These are phyloP conservation scores for Tetrahymena borealis DNA, from an alignment of 73 alveolate genomes.

Conservation along the genomic window DNA sequence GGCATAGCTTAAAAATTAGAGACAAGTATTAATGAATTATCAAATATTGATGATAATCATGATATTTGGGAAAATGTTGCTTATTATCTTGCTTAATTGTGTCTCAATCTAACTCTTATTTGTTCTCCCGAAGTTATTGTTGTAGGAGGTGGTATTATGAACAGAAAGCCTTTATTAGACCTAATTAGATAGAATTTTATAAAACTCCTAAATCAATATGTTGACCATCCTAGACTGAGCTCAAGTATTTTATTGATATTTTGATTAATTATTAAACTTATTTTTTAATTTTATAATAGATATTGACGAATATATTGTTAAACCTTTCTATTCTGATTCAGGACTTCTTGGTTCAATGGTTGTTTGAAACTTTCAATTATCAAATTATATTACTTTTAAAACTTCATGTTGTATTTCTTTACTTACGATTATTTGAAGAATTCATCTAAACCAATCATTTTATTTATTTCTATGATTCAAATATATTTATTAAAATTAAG, in stretches of 20 bases:
- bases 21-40: constrained; percentile 49
- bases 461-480: neutral
- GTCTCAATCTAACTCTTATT: constrained; percentile 51
- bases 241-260: neutral
- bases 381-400: neutral
- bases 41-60: constrained; percentile 59
- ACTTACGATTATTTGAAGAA: too few species aligned
- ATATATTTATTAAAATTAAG: neutral
- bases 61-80: constrained; percentile 82
- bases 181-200: neutral
- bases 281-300: neutral
- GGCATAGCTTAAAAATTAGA: constrained; percentile 71
- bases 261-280: neutral
- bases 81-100: constrained; percentile 64
- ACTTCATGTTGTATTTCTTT: too few species aligned
- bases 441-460: neutral
- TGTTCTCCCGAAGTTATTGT: constrained; percentile 75
- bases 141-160: constrained; percentile 96
- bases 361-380: neutral
- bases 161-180: constrained; percentile 43
- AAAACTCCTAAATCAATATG: neutral
- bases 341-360: neutral
- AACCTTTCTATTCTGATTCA: neutral
- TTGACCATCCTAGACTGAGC: neutral
- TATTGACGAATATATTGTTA: neutral